These are phyloP conservation scores for Raddia distichophylla DNA, from an alignment of 176 grass and related monocot species.

Conservation along the genomic window DNA sequence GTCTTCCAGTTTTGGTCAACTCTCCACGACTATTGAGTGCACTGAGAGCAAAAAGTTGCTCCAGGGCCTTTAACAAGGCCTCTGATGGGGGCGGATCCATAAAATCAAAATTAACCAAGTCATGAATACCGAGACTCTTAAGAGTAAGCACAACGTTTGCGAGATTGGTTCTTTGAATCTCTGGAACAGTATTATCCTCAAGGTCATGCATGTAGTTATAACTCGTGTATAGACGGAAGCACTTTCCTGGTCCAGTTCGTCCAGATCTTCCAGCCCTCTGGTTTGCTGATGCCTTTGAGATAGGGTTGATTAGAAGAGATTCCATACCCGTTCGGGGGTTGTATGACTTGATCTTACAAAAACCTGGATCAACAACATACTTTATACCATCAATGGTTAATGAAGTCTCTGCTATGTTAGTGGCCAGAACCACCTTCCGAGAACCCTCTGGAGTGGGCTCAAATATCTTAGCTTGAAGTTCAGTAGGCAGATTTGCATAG, in stretches of 20 bases:
- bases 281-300: slow-evolving; percentile 92
- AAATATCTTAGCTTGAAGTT: slow-evolving; percentile 97
- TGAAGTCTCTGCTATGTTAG: slow-evolving; percentile 95
- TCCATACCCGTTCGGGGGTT: slow-evolving; percentile 94
- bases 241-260: slow-evolving; percentile 92
- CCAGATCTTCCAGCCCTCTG: slow-evolving; percentile 94
- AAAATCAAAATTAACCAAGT: slow-evolving; percentile 98
- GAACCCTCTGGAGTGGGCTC: slow-evolving; percentile 87
- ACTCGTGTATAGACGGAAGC: slow-evolving; percentile 82
- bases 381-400: slow-evolving; percentile 97
- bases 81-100: slow-evolving; percentile 95
- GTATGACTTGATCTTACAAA: slow-evolving; percentile 93
- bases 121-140: slow-evolving; percentile 92
- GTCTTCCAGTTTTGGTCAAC: slow-evolving; percentile 92
- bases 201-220: slow-evolving; percentile 95
- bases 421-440: slow-evolving; percentile 89
- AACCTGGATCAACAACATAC: slow-evolving; percentile 94
- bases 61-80: slow-evolving; percentile 83
- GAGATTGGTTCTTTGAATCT: slow-evolving; percentile 92
- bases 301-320: slow-evolving; percentile 82
- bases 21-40: slow-evolving; percentile 86
- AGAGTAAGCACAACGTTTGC: slow-evolving; percentile 93
- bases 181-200: slow-evolving; percentile 85
- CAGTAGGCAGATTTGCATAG: slow-evolving; percentile 91
- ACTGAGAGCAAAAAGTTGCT: slow-evolving; percentile 95